Base-by-base conservation (phyloP, 495 filamentous ascomycete genomes). In the Astrothelium subdiscretum region DNA sequence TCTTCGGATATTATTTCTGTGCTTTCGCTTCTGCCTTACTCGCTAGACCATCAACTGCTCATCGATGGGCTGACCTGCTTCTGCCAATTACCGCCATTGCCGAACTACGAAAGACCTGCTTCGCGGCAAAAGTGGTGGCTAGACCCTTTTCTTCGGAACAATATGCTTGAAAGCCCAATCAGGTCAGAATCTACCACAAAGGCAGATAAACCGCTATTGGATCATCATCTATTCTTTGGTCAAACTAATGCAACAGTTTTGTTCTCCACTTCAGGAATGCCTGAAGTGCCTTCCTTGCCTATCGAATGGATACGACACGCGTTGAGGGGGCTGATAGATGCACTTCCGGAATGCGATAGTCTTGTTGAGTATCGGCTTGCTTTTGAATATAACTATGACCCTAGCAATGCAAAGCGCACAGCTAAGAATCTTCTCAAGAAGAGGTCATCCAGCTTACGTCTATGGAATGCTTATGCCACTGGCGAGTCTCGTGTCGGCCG, bases 391-490 rank as follows among this genome's bases (percentile, higher is more conserved):
- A 72, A 74, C 0, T 84, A 83, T 62, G 78, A 59, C 74, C 77
- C 27, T 64, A 71, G 24, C 0, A 64, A 62, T 13, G 66, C 59
- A 3, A 48, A 59, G 63, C 92, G 89, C 67, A 80, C 79, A 13
- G 88, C 88, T 11, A 96, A 91, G 66, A 74, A 68, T 1, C 72
- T 95, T 0, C 70, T 97, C 12, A 92, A 89, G 68, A 78, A 78
- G 59, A 79, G 84, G 63, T 76, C 83, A 1, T 79, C 84, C 0
- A 88, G 81, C 68, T 70, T 89, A 10, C 74, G 79, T 32, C 74
- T 96, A 3, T 96, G 92, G 72, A 88, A 91, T 67, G 84, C 83
- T 0, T 92, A 91, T 65, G 87, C 87, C 2, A 74, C 91, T 27
- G 81, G 90, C 42, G 87, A 95, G 70, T 82, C 77, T 67, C 77